Conservation (phyloP, 768 basidiomycete species). For the Cystobasidium ongulense region DNA sequence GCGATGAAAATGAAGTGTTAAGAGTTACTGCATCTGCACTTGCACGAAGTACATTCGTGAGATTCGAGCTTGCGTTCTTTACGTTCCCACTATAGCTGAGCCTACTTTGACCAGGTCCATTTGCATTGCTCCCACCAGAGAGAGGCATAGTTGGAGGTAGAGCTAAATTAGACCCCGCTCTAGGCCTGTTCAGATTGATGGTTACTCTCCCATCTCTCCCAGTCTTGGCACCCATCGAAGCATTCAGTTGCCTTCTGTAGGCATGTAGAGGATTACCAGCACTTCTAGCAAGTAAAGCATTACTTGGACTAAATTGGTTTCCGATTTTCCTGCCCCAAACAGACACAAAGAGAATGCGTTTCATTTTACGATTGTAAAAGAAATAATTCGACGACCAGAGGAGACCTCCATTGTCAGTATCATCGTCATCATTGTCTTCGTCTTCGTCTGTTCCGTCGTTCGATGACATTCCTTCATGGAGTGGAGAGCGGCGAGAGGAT, state of each 20-base stretch:
- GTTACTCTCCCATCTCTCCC: neutral
- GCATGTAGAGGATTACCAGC: neutral
- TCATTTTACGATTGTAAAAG: constrained; percentile 85
- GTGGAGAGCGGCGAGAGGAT: neutral
- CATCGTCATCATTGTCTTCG: neutral
- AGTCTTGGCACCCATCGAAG: neutral
- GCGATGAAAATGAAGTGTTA: neutral
- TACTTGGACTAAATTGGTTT: constrained; percentile 2
- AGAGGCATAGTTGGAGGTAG: neutral
- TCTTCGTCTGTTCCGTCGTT: constrained; percentile 1
- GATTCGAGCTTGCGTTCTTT: neutral
- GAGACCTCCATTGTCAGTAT: constrained; percentile 55
- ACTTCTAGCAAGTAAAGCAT: neutral
- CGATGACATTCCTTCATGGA: neutral
- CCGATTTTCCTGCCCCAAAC: constrained; percentile 68
- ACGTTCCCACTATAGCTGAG: neutral
- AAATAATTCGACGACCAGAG: constrained; percentile 92
- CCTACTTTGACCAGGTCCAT: neutral
- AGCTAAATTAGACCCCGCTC: neutral
- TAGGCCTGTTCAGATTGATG: neutral
- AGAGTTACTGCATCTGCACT: neutral
- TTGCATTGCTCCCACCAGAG: neutral
- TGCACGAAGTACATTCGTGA: neutral
- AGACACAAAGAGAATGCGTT: constrained; percentile 82
- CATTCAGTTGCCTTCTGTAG: neutral